These are phyloP conservation scores for Pythium monospermum DNA, from an alignment of 352 stramenopile genomes.

Conservation along the genomic window DNA sequence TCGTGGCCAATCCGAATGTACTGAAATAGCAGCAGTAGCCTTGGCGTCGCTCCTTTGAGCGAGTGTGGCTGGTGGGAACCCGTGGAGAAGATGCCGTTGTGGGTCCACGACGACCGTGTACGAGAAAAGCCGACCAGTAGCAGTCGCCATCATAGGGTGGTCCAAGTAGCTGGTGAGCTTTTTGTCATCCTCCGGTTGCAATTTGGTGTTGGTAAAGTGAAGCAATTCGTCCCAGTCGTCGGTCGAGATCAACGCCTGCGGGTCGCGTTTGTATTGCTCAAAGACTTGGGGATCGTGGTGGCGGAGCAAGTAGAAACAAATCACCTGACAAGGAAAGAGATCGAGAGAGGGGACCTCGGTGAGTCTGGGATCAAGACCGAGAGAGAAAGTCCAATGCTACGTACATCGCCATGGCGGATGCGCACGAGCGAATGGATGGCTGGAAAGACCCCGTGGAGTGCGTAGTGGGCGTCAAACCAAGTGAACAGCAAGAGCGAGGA, in stretches of 20 bases:
- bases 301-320: constrained; percentile 30
- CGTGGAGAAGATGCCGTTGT: too few relatives aligned
- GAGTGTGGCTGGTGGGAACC: too few relatives aligned
- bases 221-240: constrained; percentile 17
- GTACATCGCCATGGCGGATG: background rate
- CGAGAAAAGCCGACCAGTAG: constrained; percentile 17
- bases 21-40: too few relatives aligned
- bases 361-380: too few relatives aligned
- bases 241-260: constrained; percentile 8
- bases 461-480: background rate
- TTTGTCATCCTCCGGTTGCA: constrained; percentile 12
- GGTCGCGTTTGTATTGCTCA: background rate
- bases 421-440: background rate
- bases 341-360: background rate
- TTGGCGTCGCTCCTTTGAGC: too few relatives aligned
- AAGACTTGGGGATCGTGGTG: constrained; percentile 2
- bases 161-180: too few relatives aligned
- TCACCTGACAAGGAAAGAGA: constrained; percentile 23
- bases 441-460: background rate
- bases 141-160: background rate
- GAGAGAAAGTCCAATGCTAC: too few relatives aligned
- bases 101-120: too few relatives aligned
- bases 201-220: constrained; percentile 7
- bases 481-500: background rate
- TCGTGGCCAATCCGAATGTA: too few relatives aligned